Base-by-base conservation (phyloP, 2,329 filamentous ascomycete species). In the Epichloe brachyelytri region DNA sequence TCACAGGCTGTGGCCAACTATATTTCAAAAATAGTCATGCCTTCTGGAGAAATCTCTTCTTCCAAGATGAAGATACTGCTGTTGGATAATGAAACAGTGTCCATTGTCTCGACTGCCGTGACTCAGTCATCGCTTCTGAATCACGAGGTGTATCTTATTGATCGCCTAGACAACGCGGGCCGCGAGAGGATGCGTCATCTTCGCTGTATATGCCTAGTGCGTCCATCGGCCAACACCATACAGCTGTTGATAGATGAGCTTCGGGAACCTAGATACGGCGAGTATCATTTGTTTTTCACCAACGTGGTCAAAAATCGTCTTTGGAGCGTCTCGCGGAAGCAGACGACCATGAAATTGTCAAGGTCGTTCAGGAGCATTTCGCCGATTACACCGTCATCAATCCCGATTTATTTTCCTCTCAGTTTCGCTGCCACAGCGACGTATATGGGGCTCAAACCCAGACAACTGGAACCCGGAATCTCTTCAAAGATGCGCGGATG, bases 21-120 rank as follows among this genome's bases (percentile, higher is more conserved):
- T 75, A 85, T 98, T 76, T 85, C 85, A 67, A 95, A 90, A 78
- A 95, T 98, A 82, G 83, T 97, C 67, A 85, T 88, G 58, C 62
- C 66, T 43, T 57, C 61, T 19, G 87, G 87, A 63, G 89, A 95
- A 70, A 76, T 73, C 63, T 75, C 80, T 48, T 83, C 87, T 20
- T 80, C 87, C 41, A 97, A 96, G 75, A 98, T 98, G 93, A 98
- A 98, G 81, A 93, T 97, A 54, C 74, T 98, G 52, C 74, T 98
- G 56, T 75, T 98, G 60, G 93, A 98, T 68, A 85, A 81, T 70
- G 93, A 97, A 69, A 98, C 93, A 58, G 85, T 97, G 20, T 81
- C 88, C 15, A 95, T 97, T 58, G 82, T 96, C 19, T 98, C 94
- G 10, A 94, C 90, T 5, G 90, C 93, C 50, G 91, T 91, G 54